Conservation (phyloP, 495 filamentous ascomycete genomes). For the Hapsidospora chrysogenum region DNA sequence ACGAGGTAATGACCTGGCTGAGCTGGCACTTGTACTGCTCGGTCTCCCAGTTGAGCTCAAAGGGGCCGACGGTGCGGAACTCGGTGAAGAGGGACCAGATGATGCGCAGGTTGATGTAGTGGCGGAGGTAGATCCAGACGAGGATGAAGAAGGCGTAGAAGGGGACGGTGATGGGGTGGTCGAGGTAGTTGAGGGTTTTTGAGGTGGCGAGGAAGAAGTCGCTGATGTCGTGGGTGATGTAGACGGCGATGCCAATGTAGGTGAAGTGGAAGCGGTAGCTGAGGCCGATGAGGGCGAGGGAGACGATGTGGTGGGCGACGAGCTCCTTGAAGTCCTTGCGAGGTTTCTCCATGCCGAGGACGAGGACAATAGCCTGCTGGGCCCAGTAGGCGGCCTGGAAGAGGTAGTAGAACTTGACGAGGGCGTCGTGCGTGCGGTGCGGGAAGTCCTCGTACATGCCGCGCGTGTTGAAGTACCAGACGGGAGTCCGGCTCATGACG, state of each 20-base stretch:
- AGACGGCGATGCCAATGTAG: slow-evolving; percentile 92
- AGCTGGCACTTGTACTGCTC: slow-evolving; percentile 72
- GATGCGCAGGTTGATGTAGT: slow-evolving; percentile 81
- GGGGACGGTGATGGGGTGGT: slow-evolving; percentile 54
- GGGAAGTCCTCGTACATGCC: slow-evolving; percentile 90
- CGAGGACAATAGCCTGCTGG: slow-evolving; percentile 82
- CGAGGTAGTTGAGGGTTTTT: slow-evolving; percentile 86
- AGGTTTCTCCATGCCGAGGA: slow-evolving; percentile 84
- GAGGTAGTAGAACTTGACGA: slow-evolving; percentile 96
- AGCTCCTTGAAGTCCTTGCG: slow-evolving; percentile 94
- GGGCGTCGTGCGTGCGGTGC: slow-evolving; percentile 63
- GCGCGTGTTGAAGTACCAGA: slow-evolving; percentile 95
- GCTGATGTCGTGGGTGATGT: slow-evolving; percentile 88
- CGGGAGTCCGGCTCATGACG: slow-evolving; percentile 74
- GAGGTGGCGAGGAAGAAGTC: slow-evolving; percentile 97
- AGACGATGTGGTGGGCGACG: slow-evolving; percentile 87
- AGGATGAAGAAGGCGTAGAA: slow-evolving; percentile 75
- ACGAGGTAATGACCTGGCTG: slow-evolving; percentile 55
- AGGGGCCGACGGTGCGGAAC: slow-evolving; percentile 79
- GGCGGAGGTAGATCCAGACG: slow-evolving; percentile 84
- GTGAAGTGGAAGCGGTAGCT: slow-evolving; percentile 98
- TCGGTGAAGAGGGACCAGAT: slow-evolving; percentile 72
- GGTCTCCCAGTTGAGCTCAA: slow-evolving; percentile 69
- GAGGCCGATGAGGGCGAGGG: slow-evolving; percentile 66
- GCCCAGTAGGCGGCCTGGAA: slow-evolving; percentile 94